A percentile compares a stretch with the other conserved stretches of the same genome.
These are phyloP conservation scores for Venturiaceae sp. DNA, from an alignment of 2,329 filamentous ascomycete genomes.

Conservation along the genomic window DNA sequence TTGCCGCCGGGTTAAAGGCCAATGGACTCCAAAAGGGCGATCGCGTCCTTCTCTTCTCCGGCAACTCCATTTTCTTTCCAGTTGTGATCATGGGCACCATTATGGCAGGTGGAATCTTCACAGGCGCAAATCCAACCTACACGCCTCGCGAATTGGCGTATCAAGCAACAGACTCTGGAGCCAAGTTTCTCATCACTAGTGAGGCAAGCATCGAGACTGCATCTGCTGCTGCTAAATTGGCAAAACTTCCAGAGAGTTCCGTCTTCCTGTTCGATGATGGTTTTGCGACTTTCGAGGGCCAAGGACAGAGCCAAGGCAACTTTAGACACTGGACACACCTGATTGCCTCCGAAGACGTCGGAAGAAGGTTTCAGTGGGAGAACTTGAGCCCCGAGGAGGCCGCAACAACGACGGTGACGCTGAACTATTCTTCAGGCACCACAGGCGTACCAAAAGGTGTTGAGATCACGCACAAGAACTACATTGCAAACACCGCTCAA, in stretches of 20 bases:
- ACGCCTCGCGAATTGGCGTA: slow-evolving; percentile 63
- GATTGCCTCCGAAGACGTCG: slow-evolving; percentile 41
- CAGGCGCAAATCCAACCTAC: slow-evolving; percentile 62
- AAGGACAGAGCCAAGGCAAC: slow-evolving; percentile 23
- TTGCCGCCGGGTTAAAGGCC: slow-evolving; percentile 57
- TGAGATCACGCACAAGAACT: slow-evolving; percentile 68
- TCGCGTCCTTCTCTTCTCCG: slow-evolving; percentile 62
- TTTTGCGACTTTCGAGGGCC: slow-evolving; percentile 33
- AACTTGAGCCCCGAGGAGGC: slow-evolving; percentile 41
- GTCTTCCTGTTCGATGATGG: slow-evolving; percentile 59
- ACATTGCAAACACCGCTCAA: slow-evolving; percentile 60
- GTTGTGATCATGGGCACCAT: slow-evolving; percentile 61
- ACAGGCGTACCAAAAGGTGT: slow-evolving; percentile 81
- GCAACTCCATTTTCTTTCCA: slow-evolving; percentile 66
- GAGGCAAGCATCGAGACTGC: slow-evolving; percentile 51
- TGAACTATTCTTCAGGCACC: slow-evolving; percentile 74
- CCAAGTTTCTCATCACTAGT: slow-evolving; percentile 57
- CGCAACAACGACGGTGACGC: slow-evolving; percentile 47
- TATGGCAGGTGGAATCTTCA: slow-evolving; percentile 72
- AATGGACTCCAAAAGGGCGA: slow-evolving; percentile 58
- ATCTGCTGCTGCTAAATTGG: slow-evolving; percentile 52
- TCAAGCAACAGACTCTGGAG: slow-evolving; percentile 63
- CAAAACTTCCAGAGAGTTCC: slow-evolving; percentile 42
- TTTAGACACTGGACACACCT: slow-evolving; percentile 56
- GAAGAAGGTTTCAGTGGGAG: slow-evolving; percentile 53